These are phyloP conservation scores for Diaporthe australafricana DNA, from an alignment of 2,329 filamentous ascomycete species.

Conservation along the genomic window DNA sequence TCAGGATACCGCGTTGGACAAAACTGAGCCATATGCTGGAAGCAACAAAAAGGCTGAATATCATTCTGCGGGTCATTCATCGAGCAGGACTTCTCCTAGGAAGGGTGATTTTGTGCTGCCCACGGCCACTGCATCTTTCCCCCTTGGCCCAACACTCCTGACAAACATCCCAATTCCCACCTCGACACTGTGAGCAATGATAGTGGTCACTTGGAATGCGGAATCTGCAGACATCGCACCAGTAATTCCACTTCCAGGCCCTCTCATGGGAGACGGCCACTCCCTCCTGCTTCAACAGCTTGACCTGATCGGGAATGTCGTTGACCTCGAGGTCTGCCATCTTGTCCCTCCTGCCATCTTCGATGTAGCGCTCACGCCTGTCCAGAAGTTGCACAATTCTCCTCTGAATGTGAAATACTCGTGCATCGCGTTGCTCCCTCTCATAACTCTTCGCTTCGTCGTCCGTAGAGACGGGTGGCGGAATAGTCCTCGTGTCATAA, in stretches of 20 bases:
- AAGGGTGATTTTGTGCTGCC: background rate
- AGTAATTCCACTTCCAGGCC: conserved; percentile 10
- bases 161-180: conserved; percentile 8
- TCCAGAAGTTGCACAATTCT: conserved; percentile 6
- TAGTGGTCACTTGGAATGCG: conserved; percentile 5
- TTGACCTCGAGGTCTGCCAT: background rate
- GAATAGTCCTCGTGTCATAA: background rate
- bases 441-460: background rate
- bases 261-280: background rate
- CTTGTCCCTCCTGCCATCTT: background rate
- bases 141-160: conserved; percentile 11
- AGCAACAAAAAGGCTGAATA: no score
- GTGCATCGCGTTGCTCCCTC: background rate
- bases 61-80: background rate
- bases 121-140: conserved; percentile 4
- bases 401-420: background rate
- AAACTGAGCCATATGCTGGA: no score
- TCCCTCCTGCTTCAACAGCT: background rate
- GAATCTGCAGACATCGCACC: background rate
- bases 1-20: no score
- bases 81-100: background rate
- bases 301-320: conserved; percentile 1
- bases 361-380: conserved; percentile 8
- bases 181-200: background rate
- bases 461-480: background rate